These are phyloP conservation scores for Corylus heterophylla DNA, from an alignment of 306 rosid genomes.

Conservation along the genomic window DNA sequence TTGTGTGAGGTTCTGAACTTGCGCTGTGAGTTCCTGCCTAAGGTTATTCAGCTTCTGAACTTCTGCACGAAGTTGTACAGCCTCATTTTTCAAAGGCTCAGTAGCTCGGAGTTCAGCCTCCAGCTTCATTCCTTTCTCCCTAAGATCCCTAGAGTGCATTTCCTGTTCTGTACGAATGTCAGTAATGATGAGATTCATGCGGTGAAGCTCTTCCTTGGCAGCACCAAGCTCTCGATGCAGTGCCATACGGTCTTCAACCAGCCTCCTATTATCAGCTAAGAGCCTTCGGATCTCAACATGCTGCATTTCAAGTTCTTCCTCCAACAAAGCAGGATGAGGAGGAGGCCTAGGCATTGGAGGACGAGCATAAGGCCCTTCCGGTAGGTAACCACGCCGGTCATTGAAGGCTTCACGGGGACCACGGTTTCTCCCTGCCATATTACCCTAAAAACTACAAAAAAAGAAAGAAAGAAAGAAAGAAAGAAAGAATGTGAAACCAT, in stretches of 20 bases:
- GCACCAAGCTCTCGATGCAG: slow-evolving; percentile 70
- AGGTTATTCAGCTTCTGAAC: slow-evolving; percentile 60
- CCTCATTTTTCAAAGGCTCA: slow-evolving; percentile 74
- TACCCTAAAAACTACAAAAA: slow-evolving; percentile 33
- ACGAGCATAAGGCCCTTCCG: slow-evolving; percentile 61
- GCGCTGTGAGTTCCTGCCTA: slow-evolving; percentile 64
- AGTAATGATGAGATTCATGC: slow-evolving; percentile 69
- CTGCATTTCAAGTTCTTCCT: slow-evolving; percentile 80
- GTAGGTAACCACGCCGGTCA: slow-evolving; percentile 62
- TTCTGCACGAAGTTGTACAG: slow-evolving; percentile 61
- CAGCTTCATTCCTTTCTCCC: slow-evolving; percentile 64
- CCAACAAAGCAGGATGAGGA: slow-evolving; percentile 77
- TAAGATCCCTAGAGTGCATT: slow-evolving; percentile 64
- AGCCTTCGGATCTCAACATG: slow-evolving; percentile 63
- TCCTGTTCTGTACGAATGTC: slow-evolving; percentile 73
- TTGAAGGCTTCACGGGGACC: slow-evolving; percentile 50
- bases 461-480: background rate
- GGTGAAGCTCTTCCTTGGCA: slow-evolving; percentile 76
- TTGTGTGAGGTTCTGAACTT: slow-evolving; percentile 63
- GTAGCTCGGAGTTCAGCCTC: slow-evolving; percentile 74
- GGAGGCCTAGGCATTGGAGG: slow-evolving; percentile 57
- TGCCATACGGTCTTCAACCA: slow-evolving; percentile 62
- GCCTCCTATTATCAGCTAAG: slow-evolving; percentile 64
- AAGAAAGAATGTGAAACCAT: background rate
- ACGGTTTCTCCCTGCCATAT: slow-evolving; percentile 71